Evolutionary conservation across 2,329 filamentous ascomycete genomes (phyloP).

Genomic region (Ophioceras dolichostomum): DNA sequence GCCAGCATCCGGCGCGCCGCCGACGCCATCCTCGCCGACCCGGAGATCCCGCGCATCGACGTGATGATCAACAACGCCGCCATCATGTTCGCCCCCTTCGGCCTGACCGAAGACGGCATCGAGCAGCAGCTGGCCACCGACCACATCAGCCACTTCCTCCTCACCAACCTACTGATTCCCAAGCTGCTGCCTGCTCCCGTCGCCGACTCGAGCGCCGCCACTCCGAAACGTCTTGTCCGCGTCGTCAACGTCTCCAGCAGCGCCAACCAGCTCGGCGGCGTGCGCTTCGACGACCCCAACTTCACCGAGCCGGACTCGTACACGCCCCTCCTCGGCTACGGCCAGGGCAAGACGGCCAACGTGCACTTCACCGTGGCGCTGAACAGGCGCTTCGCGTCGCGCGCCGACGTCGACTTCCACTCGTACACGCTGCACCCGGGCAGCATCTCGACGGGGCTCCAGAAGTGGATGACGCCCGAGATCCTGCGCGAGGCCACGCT

Average conservation of each 20-base stretch:
- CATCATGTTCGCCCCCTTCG: conserved; percentile 18
- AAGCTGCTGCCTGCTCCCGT: too few relatives aligned
- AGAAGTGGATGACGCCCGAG: not conserved
- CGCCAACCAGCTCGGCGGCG: conserved; percentile 24
- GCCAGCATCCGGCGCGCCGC: conserved; percentile 22
- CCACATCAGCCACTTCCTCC: conserved; percentile 35
- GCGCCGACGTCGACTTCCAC: conserved; percentile 1
- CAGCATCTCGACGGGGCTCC: conserved; percentile 6
- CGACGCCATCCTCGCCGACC: conserved; percentile 16
- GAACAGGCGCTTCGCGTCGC: not conserved
- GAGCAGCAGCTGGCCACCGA: conserved; percentile 35
- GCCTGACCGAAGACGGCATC: conserved; percentile 22
- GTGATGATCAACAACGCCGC: conserved; percentile 29
- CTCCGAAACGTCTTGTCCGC: conserved; percentile 10
- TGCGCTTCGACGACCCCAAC: conserved; percentile 27
- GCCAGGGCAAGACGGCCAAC: conserved; percentile 38
- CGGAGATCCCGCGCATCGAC: conserved; percentile 17
- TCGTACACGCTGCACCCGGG: conserved; percentile 7
- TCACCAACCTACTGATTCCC: conserved; percentile 33
- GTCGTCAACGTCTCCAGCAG: conserved; percentile 30
- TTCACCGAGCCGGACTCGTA: conserved; percentile 17
- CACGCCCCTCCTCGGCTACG: conserved; percentile 28
- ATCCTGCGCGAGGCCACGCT: not conserved
- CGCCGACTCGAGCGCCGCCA: conserved; percentile 13
- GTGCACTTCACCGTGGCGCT: conserved; percentile 29